Conservation (phyloP, 2,329 filamentous ascomycete genomes). For the Colletotrichum lupini region DNA sequence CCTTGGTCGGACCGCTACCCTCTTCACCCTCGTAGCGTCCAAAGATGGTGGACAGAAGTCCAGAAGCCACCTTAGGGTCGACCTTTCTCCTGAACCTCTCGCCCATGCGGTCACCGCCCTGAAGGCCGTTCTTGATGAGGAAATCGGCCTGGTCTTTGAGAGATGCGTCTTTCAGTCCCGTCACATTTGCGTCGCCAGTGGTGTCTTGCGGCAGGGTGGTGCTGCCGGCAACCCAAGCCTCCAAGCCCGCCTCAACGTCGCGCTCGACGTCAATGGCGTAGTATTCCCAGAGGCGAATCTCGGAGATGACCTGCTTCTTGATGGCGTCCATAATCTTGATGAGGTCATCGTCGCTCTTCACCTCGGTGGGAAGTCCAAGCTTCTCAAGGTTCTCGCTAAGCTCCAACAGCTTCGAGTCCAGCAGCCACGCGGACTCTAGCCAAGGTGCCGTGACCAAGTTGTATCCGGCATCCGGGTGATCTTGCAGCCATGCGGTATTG, state of each 20-base stretch:
- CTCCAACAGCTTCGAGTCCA: slow-evolving; percentile 74
- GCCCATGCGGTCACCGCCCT: slow-evolving; percentile 79
- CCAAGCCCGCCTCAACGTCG: slow-evolving; percentile 74
- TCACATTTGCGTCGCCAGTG: slow-evolving; percentile 49
- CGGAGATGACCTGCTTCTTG: slow-evolving; percentile 81
- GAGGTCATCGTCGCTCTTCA: slow-evolving; percentile 79
- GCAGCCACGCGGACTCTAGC: slow-evolving; percentile 72
- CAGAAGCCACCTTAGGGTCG: slow-evolving; percentile 76
- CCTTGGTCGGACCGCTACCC: slow-evolving; percentile 59
- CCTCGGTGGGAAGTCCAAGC: slow-evolving; percentile 79
- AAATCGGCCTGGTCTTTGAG: slow-evolving; percentile 68
- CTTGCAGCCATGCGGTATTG: slow-evolving; percentile 93
- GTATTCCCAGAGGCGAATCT: slow-evolving; percentile 90
- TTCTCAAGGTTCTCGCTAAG: slow-evolving; percentile 79
- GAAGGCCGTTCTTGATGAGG: slow-evolving; percentile 75
- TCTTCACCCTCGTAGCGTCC: slow-evolving; percentile 72
- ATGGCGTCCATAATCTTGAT: slow-evolving; percentile 84
- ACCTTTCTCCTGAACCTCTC: slow-evolving; percentile 80
- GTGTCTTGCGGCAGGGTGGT: slow-evolving; percentile 63
- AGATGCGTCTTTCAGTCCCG: slow-evolving; percentile 58
- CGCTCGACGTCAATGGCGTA: slow-evolving; percentile 85
- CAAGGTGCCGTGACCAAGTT: slow-evolving; percentile 90
- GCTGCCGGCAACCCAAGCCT: slow-evolving; percentile 76
- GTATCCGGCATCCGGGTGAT: slow-evolving; percentile 96
- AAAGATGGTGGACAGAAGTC: slow-evolving; percentile 73